Evolutionary conservation across 2,329 filamentous ascomycete species (phyloP).

Genomic region (Penicillium brevicompactum): DNA sequence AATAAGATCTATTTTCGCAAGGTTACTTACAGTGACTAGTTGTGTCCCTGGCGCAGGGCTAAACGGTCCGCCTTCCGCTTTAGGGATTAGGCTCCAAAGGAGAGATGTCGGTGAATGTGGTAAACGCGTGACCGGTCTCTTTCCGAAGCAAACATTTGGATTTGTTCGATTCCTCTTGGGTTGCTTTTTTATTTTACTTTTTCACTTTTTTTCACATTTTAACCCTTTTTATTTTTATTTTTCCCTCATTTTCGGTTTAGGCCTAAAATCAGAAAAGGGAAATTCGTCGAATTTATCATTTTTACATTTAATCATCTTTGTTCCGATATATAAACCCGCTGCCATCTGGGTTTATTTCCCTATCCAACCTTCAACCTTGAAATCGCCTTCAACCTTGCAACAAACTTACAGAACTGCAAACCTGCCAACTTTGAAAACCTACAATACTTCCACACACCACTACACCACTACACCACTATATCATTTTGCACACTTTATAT

Average conservation of each 20-base stretch:
- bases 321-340: conserved; percentile 6
- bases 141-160: conserved; percentile 21
- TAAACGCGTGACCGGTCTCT: conserved; percentile 19
- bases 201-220: no score
- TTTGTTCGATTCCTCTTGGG: background rate
- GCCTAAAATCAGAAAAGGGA: background rate
- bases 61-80: conserved; percentile 17
- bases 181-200: background rate
- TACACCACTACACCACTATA: background rate
- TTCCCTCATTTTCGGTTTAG: background rate
- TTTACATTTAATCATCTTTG: background rate
- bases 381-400: background rate
- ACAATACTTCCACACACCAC: no score
- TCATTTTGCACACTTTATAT: background rate
- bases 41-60: conserved; percentile 2
- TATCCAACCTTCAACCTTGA: background rate
- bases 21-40: background rate
- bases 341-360: background rate
- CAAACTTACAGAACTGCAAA: background rate
- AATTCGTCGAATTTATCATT: background rate
- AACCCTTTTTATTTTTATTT: background rate
- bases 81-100: conserved; percentile 6
- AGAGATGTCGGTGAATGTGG: conserved; percentile 11
- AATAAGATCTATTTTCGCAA: conserved; percentile 8
- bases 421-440: no score